Evolutionary conservation across 371 early-diverging fungal species (phyloP).

Genomic region (Syncephalis fuscata): DNA sequence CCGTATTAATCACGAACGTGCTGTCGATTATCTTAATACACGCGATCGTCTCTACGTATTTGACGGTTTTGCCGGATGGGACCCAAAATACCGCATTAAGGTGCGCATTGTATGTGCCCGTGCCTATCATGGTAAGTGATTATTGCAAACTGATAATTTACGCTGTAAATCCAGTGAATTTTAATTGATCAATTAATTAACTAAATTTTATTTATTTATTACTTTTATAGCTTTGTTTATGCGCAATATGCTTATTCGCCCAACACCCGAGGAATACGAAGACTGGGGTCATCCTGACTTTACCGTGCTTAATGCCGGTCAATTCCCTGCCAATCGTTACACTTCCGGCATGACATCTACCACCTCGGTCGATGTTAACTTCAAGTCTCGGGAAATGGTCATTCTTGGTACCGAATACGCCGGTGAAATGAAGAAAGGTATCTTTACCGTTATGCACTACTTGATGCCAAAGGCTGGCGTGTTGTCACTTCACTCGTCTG

Average conservation of each 20-base stretch:
- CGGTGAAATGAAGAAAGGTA: conserved; percentile 98
- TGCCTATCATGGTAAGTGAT: conserved; percentile 56
- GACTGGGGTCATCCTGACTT: conserved; percentile 88
- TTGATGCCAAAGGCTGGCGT: conserved; percentile 94
- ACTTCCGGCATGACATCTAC: conserved; percentile 93
- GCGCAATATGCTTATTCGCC: conserved; percentile 95
- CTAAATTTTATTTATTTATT: too few species aligned
- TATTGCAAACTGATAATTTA: too few species aligned
- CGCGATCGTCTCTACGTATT: conserved; percentile 85
- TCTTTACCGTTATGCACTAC: conserved; percentile 97
- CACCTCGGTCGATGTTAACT: conserved; percentile 84
- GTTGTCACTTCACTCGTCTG: conserved; percentile 89
- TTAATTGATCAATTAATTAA: too few species aligned
- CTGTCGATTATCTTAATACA: conserved; percentile 91
- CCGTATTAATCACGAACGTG: conserved; percentile 88
- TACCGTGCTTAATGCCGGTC: conserved; percentile 91
- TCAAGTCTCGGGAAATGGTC: conserved; percentile 61
- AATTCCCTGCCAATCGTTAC: conserved; percentile 91
- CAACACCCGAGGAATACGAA: conserved; percentile 76
- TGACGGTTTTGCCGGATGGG: conserved; percentile 92
- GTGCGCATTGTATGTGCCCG: conserved; percentile 88
- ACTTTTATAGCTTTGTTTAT: conserved; percentile 83
- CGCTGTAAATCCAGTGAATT: too few species aligned
- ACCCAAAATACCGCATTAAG: conserved; percentile 90
- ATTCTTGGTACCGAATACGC: conserved; percentile 96